Percentiles rank a stretch among this genome's conserved stretches.
Conservation (phyloP, 148 eudicot genomes). For the Rhododendron molle region DNA sequence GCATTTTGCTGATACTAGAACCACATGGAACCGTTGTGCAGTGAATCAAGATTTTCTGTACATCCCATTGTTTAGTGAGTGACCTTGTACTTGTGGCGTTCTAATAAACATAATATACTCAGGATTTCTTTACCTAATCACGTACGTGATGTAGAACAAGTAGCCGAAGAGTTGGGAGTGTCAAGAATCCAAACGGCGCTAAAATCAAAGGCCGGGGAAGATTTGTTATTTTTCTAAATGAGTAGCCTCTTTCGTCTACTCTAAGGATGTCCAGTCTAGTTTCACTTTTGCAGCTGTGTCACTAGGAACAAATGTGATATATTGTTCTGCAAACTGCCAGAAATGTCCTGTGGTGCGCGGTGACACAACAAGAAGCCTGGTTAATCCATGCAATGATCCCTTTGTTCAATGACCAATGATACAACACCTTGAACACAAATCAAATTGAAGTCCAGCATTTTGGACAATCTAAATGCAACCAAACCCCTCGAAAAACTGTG, state of each 20-base stretch:
- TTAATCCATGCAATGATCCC: not conserved
- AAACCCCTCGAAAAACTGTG: not conserved
- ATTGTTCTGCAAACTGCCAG: not conserved
- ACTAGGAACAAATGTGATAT: not conserved
- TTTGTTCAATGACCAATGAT: not conserved
- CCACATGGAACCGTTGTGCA: not conserved
- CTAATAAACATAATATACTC: not conserved
- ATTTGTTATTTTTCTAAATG: not conserved
- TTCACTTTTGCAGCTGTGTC: not conserved
- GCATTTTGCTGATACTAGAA: not conserved
- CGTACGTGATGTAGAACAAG: not conserved
- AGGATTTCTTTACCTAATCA: not conserved
- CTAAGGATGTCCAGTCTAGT: not conserved
- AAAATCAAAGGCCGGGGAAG: not conserved
- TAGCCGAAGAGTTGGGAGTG: not conserved
- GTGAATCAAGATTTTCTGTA: not conserved
- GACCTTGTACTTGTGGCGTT: too few relatives aligned
- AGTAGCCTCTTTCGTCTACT: not conserved
- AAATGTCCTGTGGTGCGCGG: not conserved
- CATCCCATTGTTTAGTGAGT: not conserved
- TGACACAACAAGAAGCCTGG: not conserved
- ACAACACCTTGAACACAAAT: not conserved
- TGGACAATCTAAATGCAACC: not conserved
- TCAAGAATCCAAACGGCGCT: not conserved
- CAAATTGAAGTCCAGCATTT: not conserved